Base-by-base conservation (phyloP, 495 filamentous ascomycete species). In the Chaetomium fimeti region DNA sequence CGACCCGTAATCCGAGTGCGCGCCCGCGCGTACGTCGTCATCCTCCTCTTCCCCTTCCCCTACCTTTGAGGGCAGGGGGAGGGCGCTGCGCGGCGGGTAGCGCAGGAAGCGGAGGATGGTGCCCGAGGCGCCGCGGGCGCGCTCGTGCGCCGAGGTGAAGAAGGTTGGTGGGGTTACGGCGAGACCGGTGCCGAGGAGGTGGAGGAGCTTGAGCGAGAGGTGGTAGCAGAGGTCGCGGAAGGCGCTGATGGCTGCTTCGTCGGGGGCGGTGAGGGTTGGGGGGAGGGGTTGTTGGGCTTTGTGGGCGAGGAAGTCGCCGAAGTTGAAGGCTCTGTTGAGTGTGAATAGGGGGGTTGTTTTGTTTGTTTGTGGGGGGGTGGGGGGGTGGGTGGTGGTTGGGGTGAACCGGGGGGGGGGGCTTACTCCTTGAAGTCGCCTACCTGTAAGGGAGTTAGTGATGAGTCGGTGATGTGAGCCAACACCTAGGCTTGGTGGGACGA, bases 371-470 rank as follows among this genome's bases (percentile, higher is more conserved):
- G 0, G 16, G 6, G 22, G n/a, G n/a, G 32, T 2, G 6, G 24
- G 1, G 15, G 48, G 42, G 24, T 8, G 18, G 47, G 9, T 40
- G 13, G 5, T 25, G 48, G 58, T 43, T 40, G 2, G 32, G 0
- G 25, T 5, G 24, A 18, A 22, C 24, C 2, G 6, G 32, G 1
- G 15, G 38, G 42, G 24, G 15, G 22, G 40, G 18, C 78, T 70
- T 79, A 95, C 92, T 96, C 93, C 82, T 97, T 97, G 71, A 92
- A 92, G 69, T 98, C 93, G 18, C 92, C 93, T 22, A 86, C 84
- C 90, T 93, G 69, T 48, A 28, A 45, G 15, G 9, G 25, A 29
- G 48, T 65, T 22, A 65, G 68, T 61, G 52, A 18, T 25, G 25
- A 9, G 1, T 36, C 3, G 5, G 32, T 36, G 7, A 32, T 3